Conservation (phyloP, 2,329 filamentous ascomycete species). For the Penicillium sclerotiorum region DNA sequence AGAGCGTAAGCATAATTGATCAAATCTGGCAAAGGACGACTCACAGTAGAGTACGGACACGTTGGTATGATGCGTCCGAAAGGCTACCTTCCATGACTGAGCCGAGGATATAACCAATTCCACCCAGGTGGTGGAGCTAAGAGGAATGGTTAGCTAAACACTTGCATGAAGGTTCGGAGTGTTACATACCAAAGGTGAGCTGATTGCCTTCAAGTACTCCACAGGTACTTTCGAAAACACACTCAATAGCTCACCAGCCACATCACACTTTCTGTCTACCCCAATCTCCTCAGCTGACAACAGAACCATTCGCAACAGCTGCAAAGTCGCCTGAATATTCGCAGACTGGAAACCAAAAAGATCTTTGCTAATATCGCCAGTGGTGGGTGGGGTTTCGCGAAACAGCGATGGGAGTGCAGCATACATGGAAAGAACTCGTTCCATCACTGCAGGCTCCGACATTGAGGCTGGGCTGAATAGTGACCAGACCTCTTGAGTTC, state of each 20-base stretch:
- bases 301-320: constrained; percentile 53
- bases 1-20: background rate
- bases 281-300: constrained; percentile 40
- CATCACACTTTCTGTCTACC: constrained; percentile 50
- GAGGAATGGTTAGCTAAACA: background rate
- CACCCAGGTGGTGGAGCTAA: constrained; percentile 50
- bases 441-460: constrained; percentile 28
- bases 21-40: constrained; percentile 3
- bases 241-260: constrained; percentile 49
- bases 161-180: background rate
- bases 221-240: constrained; percentile 49
- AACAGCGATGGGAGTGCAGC: constrained; percentile 28
- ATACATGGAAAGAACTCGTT: constrained; percentile 28
- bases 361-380: constrained; percentile 38
- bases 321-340: constrained; percentile 53
- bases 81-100: constrained; percentile 50
- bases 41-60: constrained; percentile 46
- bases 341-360: constrained; percentile 54
- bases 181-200: constrained; percentile 44
- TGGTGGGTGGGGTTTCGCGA: constrained; percentile 28
- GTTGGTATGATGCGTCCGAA: constrained; percentile 46
- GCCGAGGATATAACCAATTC: constrained; percentile 54
- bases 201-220: constrained; percentile 52
- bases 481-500: constrained; percentile 27
- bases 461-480: constrained; percentile 24